Evolutionary conservation across 2,329 filamentous ascomycete genomes (phyloP).

Genomic region (Neurospora sp.): DNA sequence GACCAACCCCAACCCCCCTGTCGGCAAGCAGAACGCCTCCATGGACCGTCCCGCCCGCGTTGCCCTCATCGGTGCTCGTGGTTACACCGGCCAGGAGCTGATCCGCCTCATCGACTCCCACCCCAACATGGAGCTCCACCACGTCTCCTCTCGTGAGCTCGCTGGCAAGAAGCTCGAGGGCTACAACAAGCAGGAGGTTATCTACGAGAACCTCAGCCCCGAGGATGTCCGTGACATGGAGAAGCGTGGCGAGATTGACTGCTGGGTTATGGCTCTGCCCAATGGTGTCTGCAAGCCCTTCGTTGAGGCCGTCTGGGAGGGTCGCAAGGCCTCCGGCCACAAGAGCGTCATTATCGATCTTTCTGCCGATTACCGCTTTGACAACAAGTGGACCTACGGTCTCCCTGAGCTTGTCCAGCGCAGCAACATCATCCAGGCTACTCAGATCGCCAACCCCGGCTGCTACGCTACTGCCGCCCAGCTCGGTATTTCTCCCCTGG

Average conservation of each 20-base stretch:
- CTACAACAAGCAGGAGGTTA: conserved; percentile 84
- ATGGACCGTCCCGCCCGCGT: conserved; percentile 71
- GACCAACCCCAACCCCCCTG: conserved; percentile 82
- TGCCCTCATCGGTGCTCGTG: conserved; percentile 81
- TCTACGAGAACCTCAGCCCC: conserved; percentile 79
- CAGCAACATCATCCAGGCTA: conserved; percentile 65
- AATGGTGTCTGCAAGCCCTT: conserved; percentile 93
- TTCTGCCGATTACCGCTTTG: conserved; percentile 94
- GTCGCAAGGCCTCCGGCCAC: conserved; percentile 40
- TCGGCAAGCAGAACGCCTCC: conserved; percentile 79
- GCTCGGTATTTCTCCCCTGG: conserved; percentile 74
- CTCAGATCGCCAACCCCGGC: conserved; percentile 82
- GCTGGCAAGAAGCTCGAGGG: conserved; percentile 78
- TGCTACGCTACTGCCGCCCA: conserved; percentile 94
- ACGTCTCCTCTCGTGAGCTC: conserved; percentile 90
- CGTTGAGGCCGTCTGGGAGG: conserved; percentile 75
- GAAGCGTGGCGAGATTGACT: conserved; percentile 75
- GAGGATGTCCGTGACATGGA: conserved; percentile 85
- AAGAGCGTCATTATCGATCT: conserved; percentile 81
- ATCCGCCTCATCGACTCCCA: conserved; percentile 81
- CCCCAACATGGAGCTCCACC: conserved; percentile 77
- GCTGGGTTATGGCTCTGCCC: conserved; percentile 95
- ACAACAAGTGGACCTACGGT: conserved; percentile 77
- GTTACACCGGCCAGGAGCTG: conserved; percentile 87
- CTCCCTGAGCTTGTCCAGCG: conserved; percentile 78